Evolutionary conservation across 1,284 basidiomycete species (phyloP), one percentile per base, ranked within the genome.

Genomic region (Rhodofomes roseus): DNA sequence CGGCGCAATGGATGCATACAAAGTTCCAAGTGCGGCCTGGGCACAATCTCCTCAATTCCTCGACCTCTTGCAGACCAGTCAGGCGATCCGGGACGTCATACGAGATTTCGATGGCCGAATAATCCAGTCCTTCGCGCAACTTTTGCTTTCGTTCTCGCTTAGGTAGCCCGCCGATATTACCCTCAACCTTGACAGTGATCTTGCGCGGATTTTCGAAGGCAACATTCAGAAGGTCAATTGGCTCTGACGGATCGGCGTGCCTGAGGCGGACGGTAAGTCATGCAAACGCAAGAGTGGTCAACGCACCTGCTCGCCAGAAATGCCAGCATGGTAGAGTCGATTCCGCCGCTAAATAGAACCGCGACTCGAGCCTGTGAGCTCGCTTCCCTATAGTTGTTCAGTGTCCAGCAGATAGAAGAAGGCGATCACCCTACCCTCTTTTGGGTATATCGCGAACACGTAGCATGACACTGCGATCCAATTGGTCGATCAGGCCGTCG

Each of bases 181-280:
- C 81, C 54, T 82, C 77, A 23, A 73, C 63, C 64, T 81, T 75
- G 6, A 78, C 68, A 52, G 76, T 77, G 25, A 84, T 77, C 69
- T 89, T 88, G 3, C 92, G 83, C 11, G 94, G 93, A 68, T 97
- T 97, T 70, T 97, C 93, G 66, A 99, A 99, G 0, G 93, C 94
- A 3, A 99, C 95, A 68, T 98, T 99, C 23, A 99, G 77, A 0
- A 99, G 77, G 68, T 99, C 96, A 57, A 99, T 95, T 0, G 94
- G 89, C 70, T 95, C 92, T 40, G 81, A 78, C 6, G 74, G 58
- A 2, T 92, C 87, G 27, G 94, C 69, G 67, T 90, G 84, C 56
- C 92, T 93, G 62, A 37, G 29, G 20, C 59, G 54, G 14, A 18
- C n/a, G 29, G 44, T 62, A n/a, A 59, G 39, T 14, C 37, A 22